phyloP scores from a whole-genome alignment of 2,329 filamentous ascomycete species.

The Claviceps spartinae region DNA sequence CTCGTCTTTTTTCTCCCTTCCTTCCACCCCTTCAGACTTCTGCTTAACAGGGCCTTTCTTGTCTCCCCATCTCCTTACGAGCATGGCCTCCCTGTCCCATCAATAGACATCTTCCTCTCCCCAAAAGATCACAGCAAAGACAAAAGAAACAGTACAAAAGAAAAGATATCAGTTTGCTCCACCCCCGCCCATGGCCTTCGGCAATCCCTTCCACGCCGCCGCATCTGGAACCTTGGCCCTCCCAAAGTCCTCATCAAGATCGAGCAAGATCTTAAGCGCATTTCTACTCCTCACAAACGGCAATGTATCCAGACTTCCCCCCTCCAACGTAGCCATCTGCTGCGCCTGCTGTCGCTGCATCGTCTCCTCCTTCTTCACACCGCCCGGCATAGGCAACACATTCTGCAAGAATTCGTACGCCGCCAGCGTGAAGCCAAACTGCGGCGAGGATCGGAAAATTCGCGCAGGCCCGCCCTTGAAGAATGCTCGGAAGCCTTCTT shows the following conservation, averaged over 20 bases:
- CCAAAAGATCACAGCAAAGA: too few relatives aligned
- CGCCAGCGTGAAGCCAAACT: slow-evolving; percentile 95
- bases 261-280: slow-evolving; percentile 87
- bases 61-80: too few relatives aligned
- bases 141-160: too few relatives aligned
- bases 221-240: slow-evolving; percentile 47
- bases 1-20: too few relatives aligned
- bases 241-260: slow-evolving; percentile 89
- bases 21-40: too few relatives aligned
- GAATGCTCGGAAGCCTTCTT: slow-evolving; percentile 92
- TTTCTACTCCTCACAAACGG: slow-evolving; percentile 59
- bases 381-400: slow-evolving; percentile 58
- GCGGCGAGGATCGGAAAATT: slow-evolving; percentile 86
- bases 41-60: too few relatives aligned
- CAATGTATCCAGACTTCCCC: slow-evolving; percentile 17
- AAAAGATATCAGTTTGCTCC: slow-evolving; percentile 6
- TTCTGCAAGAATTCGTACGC: slow-evolving; percentile 87
- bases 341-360: slow-evolving; percentile 15
- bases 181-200: slow-evolving; percentile 32
- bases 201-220: slow-evolving; percentile 39
- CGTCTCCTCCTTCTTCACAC: slow-evolving; percentile 37
- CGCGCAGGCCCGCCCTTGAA: slow-evolving; percentile 97
- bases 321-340: slow-evolving; percentile 14
- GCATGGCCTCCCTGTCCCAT: too few relatives aligned
- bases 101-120: too few relatives aligned